Evolutionary conservation across 306 rosid genomes (phyloP).

Genomic region (Dryas drummondii): DNA sequence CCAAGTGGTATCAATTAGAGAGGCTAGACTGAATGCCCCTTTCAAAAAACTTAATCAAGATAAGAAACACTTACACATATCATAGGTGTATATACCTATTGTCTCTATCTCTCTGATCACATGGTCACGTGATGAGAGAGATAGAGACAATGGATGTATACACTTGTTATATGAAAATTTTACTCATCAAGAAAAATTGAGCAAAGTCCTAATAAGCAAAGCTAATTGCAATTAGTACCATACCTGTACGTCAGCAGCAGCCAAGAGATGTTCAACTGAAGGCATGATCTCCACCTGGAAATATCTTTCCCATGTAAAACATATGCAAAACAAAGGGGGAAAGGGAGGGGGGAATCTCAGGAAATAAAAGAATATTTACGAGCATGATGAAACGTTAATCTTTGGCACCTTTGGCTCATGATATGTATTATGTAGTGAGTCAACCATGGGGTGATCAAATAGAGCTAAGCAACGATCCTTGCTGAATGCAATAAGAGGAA

Average conservation of each 20-base stretch:
- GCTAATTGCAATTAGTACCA: not conserved
- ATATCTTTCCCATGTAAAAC: slow-evolving; percentile 27
- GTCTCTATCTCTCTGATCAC: too few relatives aligned
- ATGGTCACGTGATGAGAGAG: too few relatives aligned
- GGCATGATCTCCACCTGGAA: slow-evolving; percentile 84
- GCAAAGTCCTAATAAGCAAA: not conserved
- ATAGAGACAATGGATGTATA: too few relatives aligned
- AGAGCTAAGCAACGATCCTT: slow-evolving; percentile 84
- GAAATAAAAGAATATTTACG: not conserved
- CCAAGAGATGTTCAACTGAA: slow-evolving; percentile 79
- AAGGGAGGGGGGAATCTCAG: slow-evolving; percentile 18
- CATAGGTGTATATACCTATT: too few relatives aligned
- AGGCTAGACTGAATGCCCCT: too few relatives aligned
- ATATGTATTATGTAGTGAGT: slow-evolving; percentile 68
- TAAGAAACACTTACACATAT: too few relatives aligned
- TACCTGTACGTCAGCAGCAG: slow-evolving; percentile 83
- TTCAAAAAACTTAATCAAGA: not conserved
- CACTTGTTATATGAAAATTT: too few relatives aligned
- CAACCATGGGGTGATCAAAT: slow-evolving; percentile 73
- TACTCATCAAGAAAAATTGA: too few relatives aligned
- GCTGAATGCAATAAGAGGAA: slow-evolving; percentile 78
- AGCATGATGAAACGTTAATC: not conserved
- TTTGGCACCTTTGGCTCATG: slow-evolving; percentile 88
- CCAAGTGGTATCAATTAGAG: not conserved
- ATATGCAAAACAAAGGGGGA: slow-evolving; percentile 10